phyloP scores from a whole-genome alignment of 176 grass and related monocot genomes.

The Panicum miliaceum region DNA sequence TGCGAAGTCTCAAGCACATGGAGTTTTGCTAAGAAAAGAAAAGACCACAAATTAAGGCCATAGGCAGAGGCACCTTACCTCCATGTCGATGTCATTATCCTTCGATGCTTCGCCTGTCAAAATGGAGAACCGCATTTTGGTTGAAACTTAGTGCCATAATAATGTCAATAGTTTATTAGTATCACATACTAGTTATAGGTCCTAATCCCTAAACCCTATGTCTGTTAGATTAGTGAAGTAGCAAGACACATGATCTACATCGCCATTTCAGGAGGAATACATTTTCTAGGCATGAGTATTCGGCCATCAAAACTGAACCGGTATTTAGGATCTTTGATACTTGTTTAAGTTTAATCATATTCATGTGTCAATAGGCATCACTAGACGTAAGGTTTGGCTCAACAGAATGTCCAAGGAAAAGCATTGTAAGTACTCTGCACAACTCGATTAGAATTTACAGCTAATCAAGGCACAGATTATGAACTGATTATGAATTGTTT shows the following conservation, averaged over 20 bases:
- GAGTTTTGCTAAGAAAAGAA: not conserved
- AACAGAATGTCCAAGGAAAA: not conserved
- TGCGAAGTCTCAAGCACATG: not conserved
- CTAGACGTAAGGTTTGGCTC: not conserved
- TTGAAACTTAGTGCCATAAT: not conserved
- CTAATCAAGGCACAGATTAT: not conserved
- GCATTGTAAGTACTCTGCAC: no score
- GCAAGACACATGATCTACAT: not conserved
- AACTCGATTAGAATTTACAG: no score
- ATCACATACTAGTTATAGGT: not conserved
- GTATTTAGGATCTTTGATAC: not conserved
- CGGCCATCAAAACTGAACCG: constrained; percentile 7
- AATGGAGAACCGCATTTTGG: constrained; percentile 3
- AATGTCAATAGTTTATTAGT: not conserved
- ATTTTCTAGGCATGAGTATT: not conserved
- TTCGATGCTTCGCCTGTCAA: constrained; percentile 53
- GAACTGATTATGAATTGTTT: not conserved
- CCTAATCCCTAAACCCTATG: not conserved
- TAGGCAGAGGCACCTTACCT: constrained; percentile 16
- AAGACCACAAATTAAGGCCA: not conserved
- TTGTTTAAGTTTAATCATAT: not conserved
- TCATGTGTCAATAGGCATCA: not conserved
- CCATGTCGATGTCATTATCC: constrained; percentile 44
- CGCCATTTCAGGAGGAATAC: not conserved
- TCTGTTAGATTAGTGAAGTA: not conserved